Conservation (phyloP, 2,329 filamentous ascomycete species). For the Geosmithia putterillii region DNA sequence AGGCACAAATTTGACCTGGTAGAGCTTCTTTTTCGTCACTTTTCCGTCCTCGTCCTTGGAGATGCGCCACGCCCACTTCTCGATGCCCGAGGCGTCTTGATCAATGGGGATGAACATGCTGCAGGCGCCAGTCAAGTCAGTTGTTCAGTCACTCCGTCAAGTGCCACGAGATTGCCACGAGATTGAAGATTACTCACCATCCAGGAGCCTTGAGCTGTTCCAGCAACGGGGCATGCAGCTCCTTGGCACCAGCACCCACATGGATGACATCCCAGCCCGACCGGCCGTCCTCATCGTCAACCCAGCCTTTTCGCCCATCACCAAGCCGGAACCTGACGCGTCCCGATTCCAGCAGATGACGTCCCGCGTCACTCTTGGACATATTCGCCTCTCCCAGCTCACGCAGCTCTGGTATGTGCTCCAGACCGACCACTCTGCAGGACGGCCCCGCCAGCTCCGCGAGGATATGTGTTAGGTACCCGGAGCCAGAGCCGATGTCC, state of each 20-base stretch:
- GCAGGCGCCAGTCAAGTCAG: constrained; percentile 1
- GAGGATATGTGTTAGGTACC: constrained; percentile 80
- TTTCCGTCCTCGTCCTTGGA: constrained; percentile 57
- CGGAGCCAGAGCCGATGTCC: constrained; percentile 64
- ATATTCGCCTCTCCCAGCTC: constrained; percentile 55
- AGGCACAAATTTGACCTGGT: constrained; percentile 66
- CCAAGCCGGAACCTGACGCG: constrained; percentile 61
- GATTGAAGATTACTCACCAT: constrained; percentile 25
- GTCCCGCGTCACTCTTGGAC: constrained; percentile 46
- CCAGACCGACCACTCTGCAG: constrained; percentile 53
- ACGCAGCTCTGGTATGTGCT: constrained; percentile 56
- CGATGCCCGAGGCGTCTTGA: constrained; percentile 27
- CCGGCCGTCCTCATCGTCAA: constrained; percentile 31
- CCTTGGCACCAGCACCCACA: constrained; percentile 74
- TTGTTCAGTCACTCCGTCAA: constrained; percentile 3
- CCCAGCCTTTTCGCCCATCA: constrained; percentile 60
- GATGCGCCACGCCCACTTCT: constrained; percentile 61
- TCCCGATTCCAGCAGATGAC: constrained; percentile 46
- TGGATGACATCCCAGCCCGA: constrained; percentile 84
- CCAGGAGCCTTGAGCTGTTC: constrained; percentile 72
- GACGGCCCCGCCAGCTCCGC: constrained; percentile 57
- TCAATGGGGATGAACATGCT: constrained; percentile 70
- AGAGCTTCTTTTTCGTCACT: constrained; percentile 48
- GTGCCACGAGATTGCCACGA: not conserved
- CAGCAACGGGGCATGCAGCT: constrained; percentile 60